Evolutionary conservation across 2,329 filamentous ascomycete species (phyloP).

Genomic region (Talaromyces sp.): DNA sequence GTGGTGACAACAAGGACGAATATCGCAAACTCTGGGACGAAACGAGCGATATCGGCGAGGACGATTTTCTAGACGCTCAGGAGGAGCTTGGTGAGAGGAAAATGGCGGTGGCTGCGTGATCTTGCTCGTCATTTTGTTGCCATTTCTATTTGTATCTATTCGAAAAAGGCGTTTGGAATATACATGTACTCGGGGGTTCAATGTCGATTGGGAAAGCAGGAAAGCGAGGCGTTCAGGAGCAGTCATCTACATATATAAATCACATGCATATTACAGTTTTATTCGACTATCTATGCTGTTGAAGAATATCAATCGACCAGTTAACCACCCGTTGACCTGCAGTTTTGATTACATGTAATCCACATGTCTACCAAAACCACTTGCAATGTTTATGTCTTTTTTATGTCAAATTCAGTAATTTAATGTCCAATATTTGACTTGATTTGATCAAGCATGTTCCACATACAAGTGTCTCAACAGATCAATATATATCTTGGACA

Average conservation of each 20-base stretch:
- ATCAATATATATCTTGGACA: too few relatives aligned
- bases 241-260: not conserved
- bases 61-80: slow-evolving; percentile 70
- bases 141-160: not conserved
- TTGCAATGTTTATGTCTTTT: too few relatives aligned
- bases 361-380: too few relatives aligned
- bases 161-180: not conserved
- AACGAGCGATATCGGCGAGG: slow-evolving; percentile 77
- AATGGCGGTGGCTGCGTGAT: slow-evolving; percentile 28
- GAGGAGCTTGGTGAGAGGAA: slow-evolving; percentile 64
- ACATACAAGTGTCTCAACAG: too few relatives aligned
- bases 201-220: not conserved
- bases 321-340: too few relatives aligned
- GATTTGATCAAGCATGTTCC: too few relatives aligned
- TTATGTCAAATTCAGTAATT: too few relatives aligned
- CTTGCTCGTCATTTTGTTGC: not conserved
- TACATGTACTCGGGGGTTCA: not conserved
- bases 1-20: slow-evolving; percentile 61
- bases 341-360: too few relatives aligned
- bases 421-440: too few relatives aligned
- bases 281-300: too few relatives aligned
- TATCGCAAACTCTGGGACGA: slow-evolving; percentile 81
- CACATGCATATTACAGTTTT: too few relatives aligned
- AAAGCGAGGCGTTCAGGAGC: not conserved
- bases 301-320: not conserved